Conservation (phyloP, 1,139 yeast species). For the Debaryomycetaceae sp. region DNA sequence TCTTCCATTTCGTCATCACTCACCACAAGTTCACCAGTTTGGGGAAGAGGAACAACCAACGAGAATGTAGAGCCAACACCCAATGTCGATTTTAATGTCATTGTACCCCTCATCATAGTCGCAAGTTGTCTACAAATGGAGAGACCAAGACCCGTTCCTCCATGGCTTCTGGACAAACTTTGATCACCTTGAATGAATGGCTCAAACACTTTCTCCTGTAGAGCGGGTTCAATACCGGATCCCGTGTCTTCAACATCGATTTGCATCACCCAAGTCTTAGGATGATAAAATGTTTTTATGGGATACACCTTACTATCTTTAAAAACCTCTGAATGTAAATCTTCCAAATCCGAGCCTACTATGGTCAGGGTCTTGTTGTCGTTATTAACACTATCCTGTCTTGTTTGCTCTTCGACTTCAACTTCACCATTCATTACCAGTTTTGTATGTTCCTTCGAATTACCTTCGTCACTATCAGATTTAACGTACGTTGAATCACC, state of each 20-base stretch:
- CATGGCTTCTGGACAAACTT: constrained; percentile 83
- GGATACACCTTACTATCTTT: constrained; percentile 33
- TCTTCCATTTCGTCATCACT: constrained; percentile 35
- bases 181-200: constrained; percentile 98
- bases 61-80: constrained; percentile 82
- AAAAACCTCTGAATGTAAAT: constrained; percentile 15
- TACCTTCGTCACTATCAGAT: constrained; percentile 3
- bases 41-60: constrained; percentile 74
- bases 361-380: neutral
- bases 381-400: neutral
- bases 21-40: constrained; percentile 57
- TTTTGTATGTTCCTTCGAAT: neutral
- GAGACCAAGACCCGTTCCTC: constrained; percentile 94
- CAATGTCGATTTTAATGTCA: constrained; percentile 62
- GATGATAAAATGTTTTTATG: constrained; percentile 34
- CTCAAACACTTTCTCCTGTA: constrained; percentile 84
- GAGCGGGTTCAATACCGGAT: constrained; percentile 79
- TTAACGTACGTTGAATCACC: neutral
- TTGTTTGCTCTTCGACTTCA: neutral
- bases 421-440: neutral
- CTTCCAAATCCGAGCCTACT: neutral
- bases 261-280: constrained; percentile 60
- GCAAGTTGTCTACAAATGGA: constrained; percentile 92
- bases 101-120: constrained; percentile 81
- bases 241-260: constrained; percentile 87